Base-by-base conservation (phyloP, 306 rosid species). In the Cyclanthera cordifolia region DNA sequence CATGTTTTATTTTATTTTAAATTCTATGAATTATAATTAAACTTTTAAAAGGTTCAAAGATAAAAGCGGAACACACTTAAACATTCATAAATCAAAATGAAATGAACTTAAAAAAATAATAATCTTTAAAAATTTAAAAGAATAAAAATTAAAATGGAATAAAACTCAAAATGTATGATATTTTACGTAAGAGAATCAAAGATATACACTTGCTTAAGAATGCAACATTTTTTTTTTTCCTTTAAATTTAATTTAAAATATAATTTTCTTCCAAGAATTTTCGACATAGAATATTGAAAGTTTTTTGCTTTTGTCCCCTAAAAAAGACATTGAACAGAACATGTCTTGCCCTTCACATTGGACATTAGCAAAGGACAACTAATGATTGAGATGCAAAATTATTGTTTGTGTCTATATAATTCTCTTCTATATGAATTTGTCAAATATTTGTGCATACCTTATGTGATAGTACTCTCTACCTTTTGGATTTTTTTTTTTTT, bases 391-490 rank as follows among this genome's bases (percentile, higher is more conserved):
- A 20, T 20, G 19, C 32, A 63, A 20, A 39, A 41, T 39, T 63
- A 21, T 41, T 63, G 5, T 63, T 63, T 39, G 10, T 41, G 69
- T 63, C 34, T 41, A 41, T 12, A 41, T 63, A 41, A 63, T 63
- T 63, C 51, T 52, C 69, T 41, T 51, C 41, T 34, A 34, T 34
- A 4, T 63, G 69, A 63, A 63, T 63, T 63, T 63, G 69, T 63
- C 69, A 63, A 63, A 41, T n/a, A n/a, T n/a, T 63, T 41, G 45
- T 63, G 34, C 69, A 20, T 23, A 27, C 45, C 68, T 59, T 39
- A n/a, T 37, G 39, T 60, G 2, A 10, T 60, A 10, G 2, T n/a
- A 17, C 68, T 19, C 13, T 60, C 68, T 28, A 60, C 17, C 2
- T 32, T 34, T 46, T 46, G 2, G 49, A 46, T 13, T 14, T 14